These are phyloP conservation scores for Kwoniella sp. DNA, from an alignment of 768 basidiomycete species.

Conservation along the genomic window DNA sequence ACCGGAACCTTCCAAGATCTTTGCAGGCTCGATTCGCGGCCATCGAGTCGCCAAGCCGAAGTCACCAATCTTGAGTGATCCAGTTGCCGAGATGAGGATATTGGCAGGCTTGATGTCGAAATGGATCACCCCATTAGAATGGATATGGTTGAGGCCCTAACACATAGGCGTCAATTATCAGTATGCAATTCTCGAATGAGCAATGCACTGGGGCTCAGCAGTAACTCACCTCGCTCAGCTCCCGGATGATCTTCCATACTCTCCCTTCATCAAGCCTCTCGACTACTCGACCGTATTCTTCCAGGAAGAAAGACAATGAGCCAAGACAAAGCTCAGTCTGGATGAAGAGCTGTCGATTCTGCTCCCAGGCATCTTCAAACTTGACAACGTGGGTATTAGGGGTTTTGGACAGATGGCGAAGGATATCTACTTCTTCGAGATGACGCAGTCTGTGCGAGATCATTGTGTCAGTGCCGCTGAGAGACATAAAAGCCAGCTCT, in stretches of 20 bases:
- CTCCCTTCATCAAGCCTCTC: conserved; percentile 83
- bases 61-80: conserved; percentile 94
- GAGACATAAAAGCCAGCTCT: no score
- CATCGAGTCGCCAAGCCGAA: conserved; percentile 96
- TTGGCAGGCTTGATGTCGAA: conserved; percentile 98
- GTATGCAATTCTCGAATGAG: no score
- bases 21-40: conserved; percentile 65
- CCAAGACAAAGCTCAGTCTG: conserved; percentile 95
- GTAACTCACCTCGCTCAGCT: conserved; percentile 78
- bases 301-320: conserved; percentile 85
- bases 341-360: conserved; percentile 84
- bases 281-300: conserved; percentile 79
- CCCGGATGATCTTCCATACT: conserved; percentile 95
- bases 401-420: conserved; percentile 67
- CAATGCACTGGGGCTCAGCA: no score
- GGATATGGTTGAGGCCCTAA: conserved; percentile 88
- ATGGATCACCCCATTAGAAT: conserved; percentile 85
- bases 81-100: conserved; percentile 83
- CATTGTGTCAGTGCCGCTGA: no score
- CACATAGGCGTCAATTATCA: neutral
- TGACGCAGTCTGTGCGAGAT: conserved; percentile 61
- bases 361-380: conserved; percentile 96
- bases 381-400: conserved; percentile 71
- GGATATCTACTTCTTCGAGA: conserved; percentile 90
- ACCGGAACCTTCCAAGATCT: conserved; percentile 51